phyloP scores from a whole-genome alignment of 1,284 basidiomycete genomes.

The Vanrija sp. region DNA sequence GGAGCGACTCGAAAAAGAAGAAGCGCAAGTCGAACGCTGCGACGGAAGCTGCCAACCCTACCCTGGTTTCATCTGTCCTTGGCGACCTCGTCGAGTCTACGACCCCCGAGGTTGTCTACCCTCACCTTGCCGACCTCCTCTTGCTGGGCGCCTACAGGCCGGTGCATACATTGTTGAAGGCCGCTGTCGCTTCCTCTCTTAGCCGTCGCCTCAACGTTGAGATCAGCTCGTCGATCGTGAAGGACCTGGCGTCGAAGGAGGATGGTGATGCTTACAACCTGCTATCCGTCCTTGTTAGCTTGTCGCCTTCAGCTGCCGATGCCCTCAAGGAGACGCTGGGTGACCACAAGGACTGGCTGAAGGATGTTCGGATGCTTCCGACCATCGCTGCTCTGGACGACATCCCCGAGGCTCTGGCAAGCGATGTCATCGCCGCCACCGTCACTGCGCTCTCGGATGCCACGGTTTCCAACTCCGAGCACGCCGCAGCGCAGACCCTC shows the following conservation, averaged over 20 bases:
- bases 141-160: slow-evolving; percentile 8
- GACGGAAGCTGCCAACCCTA: not conserved
- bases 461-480: not conserved
- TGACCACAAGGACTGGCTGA: slow-evolving; percentile 4
- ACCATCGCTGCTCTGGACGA: slow-evolving; percentile 5
- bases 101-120: slow-evolving; percentile 1
- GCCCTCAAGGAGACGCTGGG: slow-evolving; percentile 8
- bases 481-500: slow-evolving; percentile 8
- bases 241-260: slow-evolving; percentile 8
- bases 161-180: slow-evolving; percentile 1
- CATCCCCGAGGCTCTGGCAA: not conserved
- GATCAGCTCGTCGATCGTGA: slow-evolving; percentile 10
- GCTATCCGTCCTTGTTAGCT: slow-evolving; percentile 14
- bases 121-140: slow-evolving; percentile 5
- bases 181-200: slow-evolving; percentile 3
- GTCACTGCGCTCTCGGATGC: slow-evolving; percentile 10
- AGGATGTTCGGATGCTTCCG: slow-evolving; percentile 20
- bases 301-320: slow-evolving; percentile 7
- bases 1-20: not conserved
- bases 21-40: not conserved
- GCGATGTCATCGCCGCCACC: not conserved
- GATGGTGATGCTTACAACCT: slow-evolving; percentile 16
- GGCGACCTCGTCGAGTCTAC: slow-evolving; percentile 5
- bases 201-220: slow-evolving; percentile 13
- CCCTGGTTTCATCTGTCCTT: not conserved